Percentiles rank a stretch among this genome's conserved stretches.
Conservation (phyloP, 352 stramenopile genomes). For the Phytophthora pseudosyringae region DNA sequence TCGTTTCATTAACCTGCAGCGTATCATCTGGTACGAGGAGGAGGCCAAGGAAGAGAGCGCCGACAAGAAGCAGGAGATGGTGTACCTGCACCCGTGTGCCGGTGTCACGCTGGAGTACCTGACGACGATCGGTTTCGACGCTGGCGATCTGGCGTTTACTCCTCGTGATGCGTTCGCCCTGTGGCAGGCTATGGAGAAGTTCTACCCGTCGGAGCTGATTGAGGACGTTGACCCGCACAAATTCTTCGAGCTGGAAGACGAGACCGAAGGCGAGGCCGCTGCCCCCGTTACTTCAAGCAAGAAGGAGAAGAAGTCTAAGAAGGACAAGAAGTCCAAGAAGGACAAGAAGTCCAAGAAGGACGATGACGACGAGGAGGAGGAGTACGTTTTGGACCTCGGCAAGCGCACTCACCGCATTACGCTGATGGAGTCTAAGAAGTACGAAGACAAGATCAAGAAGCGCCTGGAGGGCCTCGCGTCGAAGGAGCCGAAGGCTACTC, state of each 20-base stretch:
- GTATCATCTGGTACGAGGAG: conserved; percentile 93
- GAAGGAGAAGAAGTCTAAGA: conserved; percentile 57
- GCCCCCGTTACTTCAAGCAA: conserved; percentile 45
- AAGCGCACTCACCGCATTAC: conserved; percentile 94
- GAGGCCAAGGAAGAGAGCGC: conserved; percentile 34
- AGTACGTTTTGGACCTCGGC: conserved; percentile 72
- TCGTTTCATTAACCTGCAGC: conserved; percentile 98
- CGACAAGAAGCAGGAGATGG: conserved; percentile 71
- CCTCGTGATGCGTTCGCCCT: conserved; percentile 96
- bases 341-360: conserved; percentile 67
- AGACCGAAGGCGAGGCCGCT: conserved; percentile 26
- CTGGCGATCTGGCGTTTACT: conserved; percentile 94
- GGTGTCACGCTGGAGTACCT: conserved; percentile 88
- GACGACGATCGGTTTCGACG: conserved; percentile 81
- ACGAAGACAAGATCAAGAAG: conserved; percentile 96
- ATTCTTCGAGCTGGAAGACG: conserved; percentile 90
- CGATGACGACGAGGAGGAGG: conserved; percentile 65
- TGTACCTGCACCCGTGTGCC: conserved; percentile 82
- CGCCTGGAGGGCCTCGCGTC: conserved; percentile 89
- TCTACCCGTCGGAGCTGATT: conserved; percentile 80
- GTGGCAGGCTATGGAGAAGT: conserved; percentile 91
- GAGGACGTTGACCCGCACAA: conserved; percentile 94
- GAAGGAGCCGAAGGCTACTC: conserved; percentile 90
- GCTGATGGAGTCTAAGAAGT: conserved; percentile 97
- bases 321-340: conserved; percentile 74